Evolutionary conservation across 805 yeast genomes (phyloP), one percentile per base, ranked within the genome.

Genomic region (Danielozyma ontarioensis): DNA sequence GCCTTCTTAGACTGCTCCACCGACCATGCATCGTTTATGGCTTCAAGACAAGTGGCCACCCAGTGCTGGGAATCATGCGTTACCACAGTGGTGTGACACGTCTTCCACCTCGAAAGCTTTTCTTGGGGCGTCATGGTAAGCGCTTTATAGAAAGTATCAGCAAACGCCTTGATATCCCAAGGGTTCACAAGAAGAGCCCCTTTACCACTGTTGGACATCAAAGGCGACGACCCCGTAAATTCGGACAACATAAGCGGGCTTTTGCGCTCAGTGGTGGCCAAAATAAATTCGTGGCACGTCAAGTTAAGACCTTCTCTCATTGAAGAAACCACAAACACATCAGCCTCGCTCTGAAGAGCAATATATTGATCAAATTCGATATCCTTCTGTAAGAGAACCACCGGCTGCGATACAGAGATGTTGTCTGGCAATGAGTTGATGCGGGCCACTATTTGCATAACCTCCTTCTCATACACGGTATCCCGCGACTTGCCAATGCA

Each of bases 281-380:
- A 81, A 27, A 88, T 74, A 54, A 83, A 93, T 55, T 93, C 98
- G 53, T 93, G 98, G 46, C 96, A 90, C 0, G 97, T 89, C 51
- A 93, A 68, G 49, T 93, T 93, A 88, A 93, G 84, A 17, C 98
- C 98, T 57, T 93, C 98, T 53, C 98, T 79, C 70, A 90, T 74
- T 2, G 96, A 84, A 7, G 94, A 80, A 2, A 90, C 96, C 28
- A 84, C 78, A 50, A 93, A 93, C 1, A 78, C 68, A 44, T 86
- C 94, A 1, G 97, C 96, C 52, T 88, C 97, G 24, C 78, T 64
- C 29, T 84, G 72, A 31, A 93, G 62, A 0, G 96, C 97, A 37
- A 93, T 57, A 53, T 93, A 93, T 58, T 93, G 97, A 35, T 78
- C 83, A 53, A 85, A 90, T 25, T 79, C 89, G 34, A 93, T 76